Base-by-base conservation (phyloP, 805 yeast genomes). In the Yamadazyma phyllophila region DNA sequence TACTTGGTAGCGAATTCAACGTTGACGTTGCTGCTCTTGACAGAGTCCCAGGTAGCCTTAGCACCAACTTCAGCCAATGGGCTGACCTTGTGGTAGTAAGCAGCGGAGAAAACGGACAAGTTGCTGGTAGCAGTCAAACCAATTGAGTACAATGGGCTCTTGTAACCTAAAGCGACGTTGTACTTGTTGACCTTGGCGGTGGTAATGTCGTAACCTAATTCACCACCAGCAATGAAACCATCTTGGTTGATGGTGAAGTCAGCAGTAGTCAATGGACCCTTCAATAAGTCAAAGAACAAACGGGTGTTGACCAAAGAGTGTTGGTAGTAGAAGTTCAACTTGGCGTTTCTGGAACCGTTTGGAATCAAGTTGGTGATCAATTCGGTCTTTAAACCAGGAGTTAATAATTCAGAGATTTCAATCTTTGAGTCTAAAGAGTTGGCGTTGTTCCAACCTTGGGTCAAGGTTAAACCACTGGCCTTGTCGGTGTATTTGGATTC, bases 371-470 rank as follows among this genome's bases (percentile, higher is more conserved):
- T 77, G 55, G 97, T 88, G 66, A 85, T 83, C 63, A 94, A 76
- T 73, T 91, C 96, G 59, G 94, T 85, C 78, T 90, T 92, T 62
- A 94, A 81, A 60, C 98, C 97, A 60, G 96, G 96, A 51, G 97
- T 85, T 73, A 92, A 80, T 60, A 89, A 86, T 71, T 91, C 96
- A 49, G 84, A 79, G 62, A 94, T 80, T 77, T 92, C 97, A 59
- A 94, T 79, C 80, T 89, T 92, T 76, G 98, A 88, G 78, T 82
- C 85, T 66, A 94, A 77, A 55, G 85, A 80, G 72, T 92, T 92
- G 70, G 95, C 85, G 60, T 96, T 88, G 76, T 91, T 85, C 97
- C 98, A 91, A 66, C 97, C 96, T 79, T 94, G 98, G 58, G 97
- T 90, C 65, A 94, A 76, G 55, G 97, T 82, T 63, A 94, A 77